A percentile compares a stretch with the other conserved stretches of the same genome.
Conservation (phyloP, 306 rosid species). For the Astragalus membranaceus region DNA sequence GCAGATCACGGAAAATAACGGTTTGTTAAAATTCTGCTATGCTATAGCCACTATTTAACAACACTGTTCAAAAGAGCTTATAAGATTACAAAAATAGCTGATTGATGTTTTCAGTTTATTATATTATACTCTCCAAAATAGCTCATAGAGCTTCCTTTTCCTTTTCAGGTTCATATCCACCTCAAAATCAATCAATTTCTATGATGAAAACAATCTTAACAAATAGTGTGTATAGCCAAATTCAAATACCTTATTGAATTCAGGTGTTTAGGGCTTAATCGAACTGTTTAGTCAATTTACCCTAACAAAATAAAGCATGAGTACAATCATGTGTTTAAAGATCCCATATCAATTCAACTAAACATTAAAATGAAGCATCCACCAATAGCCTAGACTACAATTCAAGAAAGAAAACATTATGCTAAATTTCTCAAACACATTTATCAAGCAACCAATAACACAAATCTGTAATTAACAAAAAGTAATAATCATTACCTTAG, state of each 20-base stretch:
- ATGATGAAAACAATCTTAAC: no score
- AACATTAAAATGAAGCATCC: background rate
- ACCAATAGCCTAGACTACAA: background rate
- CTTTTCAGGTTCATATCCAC: background rate
- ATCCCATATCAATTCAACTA: slow-evolving; percentile 1
- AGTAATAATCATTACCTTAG: slow-evolving; percentile 30
- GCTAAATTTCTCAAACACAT: background rate
- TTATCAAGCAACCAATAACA: background rate
- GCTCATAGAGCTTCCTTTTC: background rate
- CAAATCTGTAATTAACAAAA: background rate
- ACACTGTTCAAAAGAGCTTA: background rate
- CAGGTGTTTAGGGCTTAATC: background rate
- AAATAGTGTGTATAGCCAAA: background rate
- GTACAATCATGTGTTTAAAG: background rate
- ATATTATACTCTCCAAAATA: background rate
- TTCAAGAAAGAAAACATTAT: background rate
- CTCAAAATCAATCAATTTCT: no score
- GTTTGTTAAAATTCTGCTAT: no score
- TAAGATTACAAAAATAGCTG: background rate
- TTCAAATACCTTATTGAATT: background rate
- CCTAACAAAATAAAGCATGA: slow-evolving; percentile 4
- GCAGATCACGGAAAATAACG: no score
- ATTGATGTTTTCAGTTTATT: background rate
- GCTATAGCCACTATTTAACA: no score
- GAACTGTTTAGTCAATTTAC: background rate